Evolutionary conservation across 768 basidiomycete genomes (phyloP), one percentile per base, ranked within the genome.

Genomic region (Tylopilus sp.): DNA sequence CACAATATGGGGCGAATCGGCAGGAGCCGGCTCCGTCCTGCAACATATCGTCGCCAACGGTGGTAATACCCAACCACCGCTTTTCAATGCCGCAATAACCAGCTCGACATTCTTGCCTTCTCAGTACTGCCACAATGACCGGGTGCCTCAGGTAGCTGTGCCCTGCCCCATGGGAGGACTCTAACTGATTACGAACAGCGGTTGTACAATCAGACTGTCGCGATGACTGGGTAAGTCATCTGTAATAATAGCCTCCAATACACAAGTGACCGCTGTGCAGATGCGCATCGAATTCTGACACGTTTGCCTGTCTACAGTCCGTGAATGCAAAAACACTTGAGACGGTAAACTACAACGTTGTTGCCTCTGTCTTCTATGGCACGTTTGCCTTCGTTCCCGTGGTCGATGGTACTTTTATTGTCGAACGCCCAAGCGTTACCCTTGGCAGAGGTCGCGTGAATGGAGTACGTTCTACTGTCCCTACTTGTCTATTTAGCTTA

Each of bases 321-420:
- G 61, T 62, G 7, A 66, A 74, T 17, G 61, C 59, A 10, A 54
- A 51, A 8, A 51, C 52, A 4, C 65, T 81, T 3, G 62, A 73
- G 50, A 51, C 51, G 6, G 64, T 61, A 6, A 79, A 79, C 48
- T 22, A 44, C 3, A 44, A 69, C 10, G 56, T 78, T 17, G 64
- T 61, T 4, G 13, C 4, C 0, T 62, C 59, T 26, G 70, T 17
- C 44, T 33, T 44, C 36, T 55, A 48, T 22, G 52, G 52, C 12
- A 55, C 40, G 30, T 55, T 10, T 9, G 6, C 36, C n/a, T 55
- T 55, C 21, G 54, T 44, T 43, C 54, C 54, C 0, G 54, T 55
- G 30, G 36, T 55, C 3, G 54, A 55, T 44, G 46, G 36, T 3
- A 6, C 17, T 4, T 55, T 55, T 10, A 40, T 55, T 25, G 8